Conservation (phyloP, 163 green algal genomes). For the Coccomyxa subellipsoidea region DNA sequence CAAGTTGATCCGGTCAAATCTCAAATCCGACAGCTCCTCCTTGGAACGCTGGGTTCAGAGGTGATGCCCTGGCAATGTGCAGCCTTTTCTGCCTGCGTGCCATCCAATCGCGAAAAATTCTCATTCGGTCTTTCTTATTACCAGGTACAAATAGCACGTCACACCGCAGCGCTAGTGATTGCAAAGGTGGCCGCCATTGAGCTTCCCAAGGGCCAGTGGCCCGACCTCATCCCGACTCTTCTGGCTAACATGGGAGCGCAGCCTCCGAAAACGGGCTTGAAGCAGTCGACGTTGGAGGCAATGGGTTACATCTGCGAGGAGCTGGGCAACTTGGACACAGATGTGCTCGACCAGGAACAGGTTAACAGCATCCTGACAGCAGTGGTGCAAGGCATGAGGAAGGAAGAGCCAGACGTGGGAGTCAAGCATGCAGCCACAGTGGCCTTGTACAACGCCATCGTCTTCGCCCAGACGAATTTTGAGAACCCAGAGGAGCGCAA, state of each 20-base stretch:
- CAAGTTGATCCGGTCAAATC: conserved; percentile 62
- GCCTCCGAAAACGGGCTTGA: conserved; percentile 49
- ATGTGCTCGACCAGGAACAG: conserved; percentile 80
- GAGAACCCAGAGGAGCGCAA: conserved; percentile 89
- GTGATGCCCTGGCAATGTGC: conserved; percentile 15
- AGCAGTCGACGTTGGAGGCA: conserved; percentile 82
- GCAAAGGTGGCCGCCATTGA: conserved; percentile 95
- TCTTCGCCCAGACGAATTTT: conserved; percentile 97
- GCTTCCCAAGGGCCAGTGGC: conserved; percentile 80
- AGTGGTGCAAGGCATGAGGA: conserved; percentile 87
- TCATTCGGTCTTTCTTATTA: not conserved
- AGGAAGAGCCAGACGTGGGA: conserved; percentile 70
- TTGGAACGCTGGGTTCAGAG: conserved; percentile 69
- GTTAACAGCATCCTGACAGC: conserved; percentile 97
- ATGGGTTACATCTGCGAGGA: conserved; percentile 98
- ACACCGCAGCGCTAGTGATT: conserved; percentile 87
- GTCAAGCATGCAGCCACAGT: conserved; percentile 88
- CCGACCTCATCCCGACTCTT: conserved; percentile 78
- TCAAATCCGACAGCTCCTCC: conserved; percentile 76
- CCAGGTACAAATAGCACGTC: conserved; percentile 56
- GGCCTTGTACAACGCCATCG: conserved; percentile 91
- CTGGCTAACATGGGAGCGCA: conserved; percentile 74
- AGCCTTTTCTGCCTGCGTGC: too few species aligned
- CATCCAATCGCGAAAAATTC: too few species aligned
- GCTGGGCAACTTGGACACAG: conserved; percentile 71